Evolutionary conservation across 257 asterid species (phyloP).

Genomic region (Solanum pennellii): DNA sequence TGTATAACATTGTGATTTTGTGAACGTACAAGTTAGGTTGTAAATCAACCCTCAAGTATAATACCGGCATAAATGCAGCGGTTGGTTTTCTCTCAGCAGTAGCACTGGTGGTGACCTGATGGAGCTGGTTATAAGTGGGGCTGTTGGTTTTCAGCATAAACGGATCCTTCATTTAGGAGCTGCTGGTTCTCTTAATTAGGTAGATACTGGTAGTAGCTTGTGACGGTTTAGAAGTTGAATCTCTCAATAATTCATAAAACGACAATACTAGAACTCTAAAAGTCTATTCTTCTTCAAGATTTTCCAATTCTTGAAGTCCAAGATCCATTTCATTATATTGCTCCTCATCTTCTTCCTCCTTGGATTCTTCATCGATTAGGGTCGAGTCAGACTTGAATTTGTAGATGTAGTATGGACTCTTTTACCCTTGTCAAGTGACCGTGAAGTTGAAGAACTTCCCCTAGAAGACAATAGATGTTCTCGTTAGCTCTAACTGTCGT

Average conservation of each 20-base stretch:
- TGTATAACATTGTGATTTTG: not conserved
- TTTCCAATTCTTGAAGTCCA: not conserved
- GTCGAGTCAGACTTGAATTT: not conserved
- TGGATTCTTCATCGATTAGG: not conserved
- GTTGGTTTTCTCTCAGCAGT: not conserved
- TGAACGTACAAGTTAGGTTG: not conserved
- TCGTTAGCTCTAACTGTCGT: not conserved
- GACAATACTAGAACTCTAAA: not conserved
- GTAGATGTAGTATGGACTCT: not conserved
- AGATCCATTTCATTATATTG: not conserved
- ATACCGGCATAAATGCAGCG: not conserved
- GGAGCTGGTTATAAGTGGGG: not conserved
- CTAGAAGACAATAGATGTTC: not conserved
- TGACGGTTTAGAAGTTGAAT: not conserved
- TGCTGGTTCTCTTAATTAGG: not conserved
- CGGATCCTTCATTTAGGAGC: not conserved
- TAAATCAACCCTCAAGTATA: not conserved
- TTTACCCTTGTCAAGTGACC: not conserved
- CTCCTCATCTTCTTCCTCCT: not conserved
- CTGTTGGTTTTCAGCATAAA: not conserved
- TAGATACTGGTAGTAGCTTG: not conserved
- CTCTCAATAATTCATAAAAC: not conserved
- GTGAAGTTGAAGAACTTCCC: not conserved
- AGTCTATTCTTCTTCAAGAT: not conserved
- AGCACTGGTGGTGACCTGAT: not conserved